Conservation (phyloP, 2,329 filamentous ascomycete genomes). For the Onygenales sp. region DNA sequence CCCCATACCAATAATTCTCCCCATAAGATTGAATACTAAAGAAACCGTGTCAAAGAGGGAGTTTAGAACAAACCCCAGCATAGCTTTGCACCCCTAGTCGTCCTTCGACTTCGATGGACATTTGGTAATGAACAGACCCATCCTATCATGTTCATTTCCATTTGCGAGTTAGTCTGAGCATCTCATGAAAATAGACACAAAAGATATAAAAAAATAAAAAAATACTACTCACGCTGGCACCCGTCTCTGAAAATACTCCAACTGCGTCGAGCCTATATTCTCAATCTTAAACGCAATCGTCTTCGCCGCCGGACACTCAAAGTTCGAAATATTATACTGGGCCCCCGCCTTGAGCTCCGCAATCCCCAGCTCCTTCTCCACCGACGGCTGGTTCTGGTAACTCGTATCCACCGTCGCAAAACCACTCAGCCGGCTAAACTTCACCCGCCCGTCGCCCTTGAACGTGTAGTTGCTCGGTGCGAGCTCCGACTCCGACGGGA, state of each 20-base stretch:
- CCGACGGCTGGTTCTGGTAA: conserved; percentile 43
- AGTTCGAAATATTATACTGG: conserved; percentile 44
- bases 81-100: too few species aligned
- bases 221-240: conserved; percentile 35
- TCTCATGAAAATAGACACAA: not conserved
- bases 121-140: not conserved
- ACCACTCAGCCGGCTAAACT: conserved; percentile 42
- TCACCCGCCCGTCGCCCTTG: conserved; percentile 44
- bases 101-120: too few species aligned
- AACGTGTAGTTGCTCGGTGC: conserved; percentile 50
- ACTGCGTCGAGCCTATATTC: conserved; percentile 39
- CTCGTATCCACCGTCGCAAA: conserved; percentile 43
- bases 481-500: conserved; percentile 49
- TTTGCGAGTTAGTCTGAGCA: not conserved
- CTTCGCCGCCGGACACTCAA: conserved; percentile 46
- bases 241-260: conserved; percentile 59
- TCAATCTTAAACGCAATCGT: conserved; percentile 45
- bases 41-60: too few species aligned
- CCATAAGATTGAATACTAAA: too few species aligned
- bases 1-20: too few species aligned
- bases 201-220: not conserved
- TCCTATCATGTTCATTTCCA: not conserved
- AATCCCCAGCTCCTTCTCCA: conserved; percentile 35
- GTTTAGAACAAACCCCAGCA: too few species aligned
- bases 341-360: conserved; percentile 44